phyloP scores from a whole-genome alignment of 306 rosid species.

The Mucuna pruriens region DNA sequence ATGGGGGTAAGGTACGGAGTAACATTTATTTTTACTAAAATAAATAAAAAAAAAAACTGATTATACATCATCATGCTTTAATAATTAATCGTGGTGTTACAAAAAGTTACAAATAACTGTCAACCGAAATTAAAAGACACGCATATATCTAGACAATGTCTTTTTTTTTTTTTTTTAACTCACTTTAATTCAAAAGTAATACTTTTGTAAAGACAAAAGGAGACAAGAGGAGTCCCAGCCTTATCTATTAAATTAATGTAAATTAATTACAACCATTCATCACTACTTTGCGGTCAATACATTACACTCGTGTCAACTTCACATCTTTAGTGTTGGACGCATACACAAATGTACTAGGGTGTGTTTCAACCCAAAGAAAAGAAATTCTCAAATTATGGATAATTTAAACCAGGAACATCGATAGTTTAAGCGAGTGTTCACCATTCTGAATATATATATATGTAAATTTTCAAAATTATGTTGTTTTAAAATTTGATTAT shows the following conservation, averaged over 20 bases:
- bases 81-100: background rate
- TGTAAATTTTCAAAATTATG: no score
- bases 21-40: background rate
- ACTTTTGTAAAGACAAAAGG: background rate
- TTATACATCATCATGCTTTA: background rate
- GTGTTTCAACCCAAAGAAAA: background rate
- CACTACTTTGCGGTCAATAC: background rate
- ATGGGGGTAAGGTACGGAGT: background rate
- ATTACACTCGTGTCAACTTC: background rate
- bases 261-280: slow-evolving; percentile 5
- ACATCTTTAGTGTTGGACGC: background rate
- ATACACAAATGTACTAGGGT: background rate
- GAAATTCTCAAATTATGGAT: background rate
- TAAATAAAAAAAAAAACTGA: background rate
- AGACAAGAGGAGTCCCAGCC: background rate
- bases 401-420: background rate
- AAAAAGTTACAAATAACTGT: slow-evolving; percentile 17
- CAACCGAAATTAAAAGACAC: slow-evolving; percentile 1
- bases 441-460: no score
- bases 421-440: background rate
- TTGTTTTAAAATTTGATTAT: no score
- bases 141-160: background rate
- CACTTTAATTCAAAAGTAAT: background rate
- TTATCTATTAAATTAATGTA: background rate
- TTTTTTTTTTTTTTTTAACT: background rate